Base-by-base conservation (phyloP, 78 protist genomes). In the Mantamonas sphyraenae region DNA sequence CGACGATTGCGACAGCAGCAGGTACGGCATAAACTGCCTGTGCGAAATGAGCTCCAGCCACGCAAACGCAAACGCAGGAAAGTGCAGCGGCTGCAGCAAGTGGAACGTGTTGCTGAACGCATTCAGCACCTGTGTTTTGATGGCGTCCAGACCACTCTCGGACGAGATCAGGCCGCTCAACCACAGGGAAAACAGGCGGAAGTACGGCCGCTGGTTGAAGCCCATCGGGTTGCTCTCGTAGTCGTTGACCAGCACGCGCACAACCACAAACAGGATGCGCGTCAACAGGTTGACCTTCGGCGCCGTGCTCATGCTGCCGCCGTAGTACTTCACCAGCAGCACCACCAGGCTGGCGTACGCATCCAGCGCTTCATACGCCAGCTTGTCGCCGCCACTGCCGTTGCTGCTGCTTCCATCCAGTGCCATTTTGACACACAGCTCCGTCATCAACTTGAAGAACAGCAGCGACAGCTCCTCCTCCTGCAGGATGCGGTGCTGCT, bases 11-110 rank as follows among this genome's bases (percentile, higher is more conserved):
- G 73, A 5, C 37, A 53, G 26, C 37, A 95, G 70, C 42, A 95
- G 77, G 73, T 85, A 71, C 12, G 96, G 92, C 95, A 97, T 86
- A 73, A 94, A 84, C 26, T 59, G 28, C 34, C 93, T 83, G 66
- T 94, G 95, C n/a, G 96, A 64, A 59, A 91, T 51, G 33, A 96
- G 81, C 61, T 92, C 94, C 34, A 96, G 76, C 99, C 98, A 97
- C 24, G 93, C 92, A 70, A 97, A 97, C 22, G 94, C 88, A 64
- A 97, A 96, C n/a, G 81, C 91, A 16, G 98, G 98, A 19, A 81
- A 24, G 14, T 71, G 82, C n/a, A 19, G 28, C 60, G 98, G 99
- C 30, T 59, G 77, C n/a, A 95, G 57, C 26, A 71, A 68, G 51
- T 78, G 82, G 33, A 93, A 45, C 16, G 85, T 67, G 42, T 79